Evolutionary conservation across 2,329 filamentous ascomycete species (phyloP).

Genomic region (Pseudopyricularia cyperi): DNA sequence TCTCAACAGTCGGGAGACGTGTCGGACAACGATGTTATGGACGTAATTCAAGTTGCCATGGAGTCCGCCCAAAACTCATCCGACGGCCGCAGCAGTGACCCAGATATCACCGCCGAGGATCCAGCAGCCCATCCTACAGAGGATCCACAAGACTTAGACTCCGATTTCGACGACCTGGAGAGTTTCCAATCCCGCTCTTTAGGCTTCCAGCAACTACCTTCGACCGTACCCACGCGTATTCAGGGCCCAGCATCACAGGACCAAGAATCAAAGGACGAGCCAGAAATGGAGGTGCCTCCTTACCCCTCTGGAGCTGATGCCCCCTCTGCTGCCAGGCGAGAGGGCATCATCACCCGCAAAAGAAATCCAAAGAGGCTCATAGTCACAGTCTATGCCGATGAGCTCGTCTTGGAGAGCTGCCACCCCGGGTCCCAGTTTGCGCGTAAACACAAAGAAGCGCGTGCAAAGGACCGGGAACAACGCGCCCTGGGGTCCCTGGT

Average conservation of each 20-base stretch:
- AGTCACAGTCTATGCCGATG: not conserved
- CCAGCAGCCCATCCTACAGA: not conserved
- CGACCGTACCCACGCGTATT: not conserved
- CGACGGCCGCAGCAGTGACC: not conserved
- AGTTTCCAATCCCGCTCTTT: not conserved
- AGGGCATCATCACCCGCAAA: not conserved
- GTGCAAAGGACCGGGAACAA: not conserved
- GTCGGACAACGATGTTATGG: conserved; percentile 34
- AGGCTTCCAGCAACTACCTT: not conserved
- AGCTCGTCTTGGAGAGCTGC: not conserved
- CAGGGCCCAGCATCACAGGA: not conserved
- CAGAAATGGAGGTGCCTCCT: not conserved
- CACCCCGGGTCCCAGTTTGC: not conserved
- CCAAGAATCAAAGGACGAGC: not conserved
- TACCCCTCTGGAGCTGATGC: not conserved
- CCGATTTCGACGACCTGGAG: not conserved
- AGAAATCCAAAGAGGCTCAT: not conserved
- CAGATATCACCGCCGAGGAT: not conserved
- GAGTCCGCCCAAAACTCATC: not conserved
- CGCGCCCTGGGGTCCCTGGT: not conserved
- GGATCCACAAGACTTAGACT: not conserved
- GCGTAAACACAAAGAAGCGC: not conserved
- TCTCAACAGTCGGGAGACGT: conserved; percentile 7
- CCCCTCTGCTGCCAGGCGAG: not conserved
- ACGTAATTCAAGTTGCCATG: conserved; percentile 44